Evolutionary conservation across 73 alveolate genomes (phyloP).

Genomic region (Breviolum minutum): DNA sequence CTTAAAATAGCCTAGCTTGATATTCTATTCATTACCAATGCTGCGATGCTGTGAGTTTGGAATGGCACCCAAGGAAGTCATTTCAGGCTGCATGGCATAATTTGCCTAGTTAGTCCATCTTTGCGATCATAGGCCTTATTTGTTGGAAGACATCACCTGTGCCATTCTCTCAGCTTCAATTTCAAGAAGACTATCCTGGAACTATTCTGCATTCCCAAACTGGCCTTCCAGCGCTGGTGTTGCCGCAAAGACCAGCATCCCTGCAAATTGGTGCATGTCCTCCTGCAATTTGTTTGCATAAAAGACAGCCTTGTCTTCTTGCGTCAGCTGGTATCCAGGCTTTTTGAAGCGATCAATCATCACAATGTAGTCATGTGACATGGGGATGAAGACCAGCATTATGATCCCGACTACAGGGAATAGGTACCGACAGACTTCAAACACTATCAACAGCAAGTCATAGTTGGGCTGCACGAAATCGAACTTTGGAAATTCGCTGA

Average conservation of each 20-base stretch:
- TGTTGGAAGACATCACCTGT: not conserved
- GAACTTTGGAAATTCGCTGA: conserved; percentile 62
- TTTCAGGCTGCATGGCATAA: not conserved
- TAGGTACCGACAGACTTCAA: conserved; percentile 49
- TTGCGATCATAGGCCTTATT: not conserved
- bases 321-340: conserved; percentile 67
- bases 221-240: conserved; percentile 81
- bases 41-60: too few species aligned
- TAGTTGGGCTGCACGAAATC: conserved; percentile 38
- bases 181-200: not conserved
- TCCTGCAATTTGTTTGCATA: conserved; percentile 82
- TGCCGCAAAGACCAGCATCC: conserved; percentile 34
- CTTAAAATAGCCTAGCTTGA: too few species aligned
- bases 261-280: conserved; percentile 78
- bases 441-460: conserved; percentile 14
- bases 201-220: not conserved
- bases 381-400: conserved; percentile 76
- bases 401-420: conserved; percentile 58
- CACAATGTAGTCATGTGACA: conserved; percentile 72
- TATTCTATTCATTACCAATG: too few species aligned
- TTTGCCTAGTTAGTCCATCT: not conserved
- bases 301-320: conserved; percentile 45
- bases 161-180: not conserved
- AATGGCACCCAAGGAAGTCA: too few species aligned
- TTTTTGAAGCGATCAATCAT: conserved; percentile 79